A percentile compares a stretch with the other conserved stretches of the same genome.
Conservation (phyloP, 1,284 basidiomycete species). For the Ceratobasidium sp. region DNA sequence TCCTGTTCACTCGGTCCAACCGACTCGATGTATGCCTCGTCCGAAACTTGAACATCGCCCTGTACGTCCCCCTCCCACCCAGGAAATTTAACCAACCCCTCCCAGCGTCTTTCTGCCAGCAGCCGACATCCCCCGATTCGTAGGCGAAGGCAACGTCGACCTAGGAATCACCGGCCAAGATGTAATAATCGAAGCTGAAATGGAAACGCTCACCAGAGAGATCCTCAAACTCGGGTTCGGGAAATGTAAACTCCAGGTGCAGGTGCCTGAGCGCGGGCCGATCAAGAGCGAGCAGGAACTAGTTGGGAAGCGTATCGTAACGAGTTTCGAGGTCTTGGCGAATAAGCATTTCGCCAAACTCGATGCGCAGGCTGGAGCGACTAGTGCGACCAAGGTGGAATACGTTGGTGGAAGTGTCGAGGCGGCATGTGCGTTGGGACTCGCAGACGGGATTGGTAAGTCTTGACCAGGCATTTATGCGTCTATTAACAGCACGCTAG, state of each 20-base stretch:
- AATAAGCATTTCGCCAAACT: conserved; percentile 78
- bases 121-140: conserved; percentile 97
- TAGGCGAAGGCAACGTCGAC: conserved; percentile 96
- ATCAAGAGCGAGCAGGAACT: conserved; percentile 80
- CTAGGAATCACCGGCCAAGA: conserved; percentile 94
- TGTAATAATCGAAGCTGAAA: conserved; percentile 90
- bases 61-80: conserved; percentile 59
- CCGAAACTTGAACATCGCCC: conserved; percentile 90
- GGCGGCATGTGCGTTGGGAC: conserved; percentile 93
- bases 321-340: conserved; percentile 89
- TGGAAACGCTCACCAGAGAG: conserved; percentile 79
- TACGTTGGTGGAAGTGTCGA: conserved; percentile 98
- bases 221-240: conserved; percentile 90
- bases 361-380: conserved; percentile 65
- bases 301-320: conserved; percentile 91
- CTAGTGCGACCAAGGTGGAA: conserved; percentile 77
- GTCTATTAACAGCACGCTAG: conserved; percentile 28
- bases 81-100: not conserved
- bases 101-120: conserved; percentile 94
- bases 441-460: conserved; percentile 96
- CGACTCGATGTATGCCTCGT: conserved; percentile 92
- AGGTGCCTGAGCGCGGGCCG: conserved; percentile 82
- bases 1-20: conserved; percentile 90
- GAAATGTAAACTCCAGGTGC: conserved; percentile 92
- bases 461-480: conserved; percentile 39